phyloP scores from a whole-genome alignment of 352 stramenopile genomes.

The Pythium aristosporum region DNA sequence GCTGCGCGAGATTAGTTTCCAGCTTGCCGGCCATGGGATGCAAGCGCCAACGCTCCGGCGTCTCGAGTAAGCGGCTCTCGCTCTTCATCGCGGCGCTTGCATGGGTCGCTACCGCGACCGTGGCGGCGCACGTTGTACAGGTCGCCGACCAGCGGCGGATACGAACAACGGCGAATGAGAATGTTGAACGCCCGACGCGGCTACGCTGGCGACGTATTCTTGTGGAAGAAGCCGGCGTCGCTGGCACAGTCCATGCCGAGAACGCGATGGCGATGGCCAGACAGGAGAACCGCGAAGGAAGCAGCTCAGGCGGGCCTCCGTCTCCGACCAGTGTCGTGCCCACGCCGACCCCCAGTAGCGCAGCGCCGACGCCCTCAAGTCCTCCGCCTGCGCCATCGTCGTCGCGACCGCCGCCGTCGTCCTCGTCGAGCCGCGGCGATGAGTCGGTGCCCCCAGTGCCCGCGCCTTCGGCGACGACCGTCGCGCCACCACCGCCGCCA shows the following conservation, averaged over 20 bases:
- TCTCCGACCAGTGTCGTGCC: constrained; percentile 1
- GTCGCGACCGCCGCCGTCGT: not conserved
- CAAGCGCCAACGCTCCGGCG: constrained; percentile 11
- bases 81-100: constrained; percentile 3
- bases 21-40: constrained; percentile 8
- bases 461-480: not conserved
- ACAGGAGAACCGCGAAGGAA: constrained; percentile 13
- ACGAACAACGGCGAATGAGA: not conserved
- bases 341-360: not conserved
- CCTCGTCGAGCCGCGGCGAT: constrained; percentile 10
- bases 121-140: not conserved
- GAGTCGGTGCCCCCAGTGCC: not conserved
- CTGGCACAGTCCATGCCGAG: constrained; percentile 12
- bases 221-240: not conserved
- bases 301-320: not conserved
- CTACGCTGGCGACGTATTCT: constrained; percentile 2
- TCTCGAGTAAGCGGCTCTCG: constrained; percentile 7
- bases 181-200: not conserved
- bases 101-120: not conserved
- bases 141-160: not conserved
- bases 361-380: not conserved
- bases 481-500: constrained; percentile 2
- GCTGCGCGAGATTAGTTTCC: not conserved
- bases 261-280: not conserved
- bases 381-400: not conserved